phyloP scores from a whole-genome alignment of 176 grass and related monocot species.

The Leersia perrieri region DNA sequence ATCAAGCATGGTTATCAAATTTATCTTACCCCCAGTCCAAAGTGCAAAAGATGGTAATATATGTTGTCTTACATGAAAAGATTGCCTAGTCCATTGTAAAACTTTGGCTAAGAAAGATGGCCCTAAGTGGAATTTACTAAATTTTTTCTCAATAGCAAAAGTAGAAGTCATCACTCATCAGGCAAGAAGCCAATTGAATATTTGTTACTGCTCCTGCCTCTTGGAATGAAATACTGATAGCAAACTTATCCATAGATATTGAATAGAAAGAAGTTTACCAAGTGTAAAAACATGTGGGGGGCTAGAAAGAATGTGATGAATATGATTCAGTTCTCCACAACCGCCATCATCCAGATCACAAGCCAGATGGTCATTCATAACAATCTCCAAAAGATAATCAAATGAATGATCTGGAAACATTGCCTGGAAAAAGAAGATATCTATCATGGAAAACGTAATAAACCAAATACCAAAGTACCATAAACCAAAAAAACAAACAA shows the following conservation, averaged over 20 bases:
- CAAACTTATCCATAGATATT: not conserved
- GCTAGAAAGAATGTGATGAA: slow-evolving; percentile 83
- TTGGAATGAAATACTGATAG: not conserved
- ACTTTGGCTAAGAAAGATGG: too few relatives aligned
- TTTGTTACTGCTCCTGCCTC: not conserved
- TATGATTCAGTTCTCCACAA: slow-evolving; percentile 81
- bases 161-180: slow-evolving; percentile 25
- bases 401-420: slow-evolving; percentile 78
- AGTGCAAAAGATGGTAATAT: too few relatives aligned
- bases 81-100: too few relatives aligned
- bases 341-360: slow-evolving; percentile 87
- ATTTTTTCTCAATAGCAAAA: slow-evolving; percentile 19
- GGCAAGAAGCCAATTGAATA: slow-evolving; percentile 1
- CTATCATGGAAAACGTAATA: slow-evolving; percentile 18
- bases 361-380: slow-evolving; percentile 83
- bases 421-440: slow-evolving; percentile 44
- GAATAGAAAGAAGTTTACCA: slow-evolving; percentile 54
- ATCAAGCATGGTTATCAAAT: too few relatives aligned
- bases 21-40: too few relatives aligned
- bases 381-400: slow-evolving; percentile 87
- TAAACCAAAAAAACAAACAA: slow-evolving; percentile 16
- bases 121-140: too few relatives aligned
- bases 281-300: slow-evolving; percentile 91
- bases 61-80: too few relatives aligned
- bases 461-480: not conserved